These are phyloP conservation scores for Silene vulgaris DNA, from an alignment of 179 eudicot genomes.

Conservation along the genomic window DNA sequence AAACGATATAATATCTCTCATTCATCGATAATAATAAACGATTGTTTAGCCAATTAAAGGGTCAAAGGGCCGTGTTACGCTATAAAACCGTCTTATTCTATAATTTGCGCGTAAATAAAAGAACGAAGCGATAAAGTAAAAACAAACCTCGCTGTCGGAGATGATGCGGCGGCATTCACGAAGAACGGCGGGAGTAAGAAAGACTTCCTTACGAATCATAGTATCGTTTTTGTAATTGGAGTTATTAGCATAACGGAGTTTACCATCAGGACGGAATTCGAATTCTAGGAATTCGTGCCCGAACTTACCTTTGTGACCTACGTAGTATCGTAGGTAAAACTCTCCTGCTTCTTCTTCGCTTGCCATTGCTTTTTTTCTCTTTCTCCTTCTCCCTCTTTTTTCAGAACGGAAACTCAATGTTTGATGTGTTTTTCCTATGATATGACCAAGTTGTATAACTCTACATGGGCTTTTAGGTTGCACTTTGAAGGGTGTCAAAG, in stretches of 20 bases:
- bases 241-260: constrained; percentile 87
- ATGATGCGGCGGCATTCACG: constrained; percentile 86
- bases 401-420: too few relatives aligned
- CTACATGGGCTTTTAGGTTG: too few relatives aligned
- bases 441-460: too few relatives aligned
- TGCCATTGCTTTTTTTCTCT: constrained; percentile 12
- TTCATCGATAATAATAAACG: too few relatives aligned
- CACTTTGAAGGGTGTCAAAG: too few relatives aligned
- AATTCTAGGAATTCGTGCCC: constrained; percentile 87
- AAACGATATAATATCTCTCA: too few relatives aligned
- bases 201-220: constrained; percentile 87
- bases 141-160: constrained; percentile 65
- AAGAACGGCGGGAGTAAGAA: constrained; percentile 70
- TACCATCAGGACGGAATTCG: constrained; percentile 87
- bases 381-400: too few relatives aligned
- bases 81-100: too few relatives aligned
- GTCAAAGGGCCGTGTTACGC: too few relatives aligned
- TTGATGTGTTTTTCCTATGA: too few relatives aligned
- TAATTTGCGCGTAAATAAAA: neutral
- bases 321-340: constrained; percentile 81
- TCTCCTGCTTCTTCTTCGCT: constrained; percentile 39
- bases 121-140: neutral
- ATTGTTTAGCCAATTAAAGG: too few relatives aligned
- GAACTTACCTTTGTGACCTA: constrained; percentile 88
- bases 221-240: constrained; percentile 94